Conservation (phyloP, 805 yeast species). For the Candida qinlingensis region DNA sequence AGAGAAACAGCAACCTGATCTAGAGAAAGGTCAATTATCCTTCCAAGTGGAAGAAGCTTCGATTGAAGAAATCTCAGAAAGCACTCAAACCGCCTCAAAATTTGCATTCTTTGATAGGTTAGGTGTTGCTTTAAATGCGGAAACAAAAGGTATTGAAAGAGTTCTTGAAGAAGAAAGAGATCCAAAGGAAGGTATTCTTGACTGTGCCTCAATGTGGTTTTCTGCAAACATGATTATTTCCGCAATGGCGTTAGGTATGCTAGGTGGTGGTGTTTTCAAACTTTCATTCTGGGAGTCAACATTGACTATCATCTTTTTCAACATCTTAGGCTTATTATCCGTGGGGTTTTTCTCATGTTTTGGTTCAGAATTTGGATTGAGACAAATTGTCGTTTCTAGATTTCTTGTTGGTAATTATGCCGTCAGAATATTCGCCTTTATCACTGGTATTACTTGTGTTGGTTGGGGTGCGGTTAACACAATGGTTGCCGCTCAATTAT, state of each 20-base stretch:
- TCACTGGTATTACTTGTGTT: constrained; percentile 80
- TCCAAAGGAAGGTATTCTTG: constrained; percentile 52
- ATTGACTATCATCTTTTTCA: constrained; percentile 66
- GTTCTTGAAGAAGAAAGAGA: constrained; percentile 75
- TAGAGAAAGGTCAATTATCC: constrained; percentile 17
- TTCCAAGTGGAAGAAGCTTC: constrained; percentile 15
- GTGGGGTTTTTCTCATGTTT: constrained; percentile 81
- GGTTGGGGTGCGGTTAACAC: constrained; percentile 96
- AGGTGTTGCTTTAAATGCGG: constrained; percentile 34
- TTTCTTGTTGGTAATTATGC: constrained; percentile 72
- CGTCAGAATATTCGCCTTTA: constrained; percentile 69
- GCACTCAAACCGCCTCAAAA: constrained; percentile 14
- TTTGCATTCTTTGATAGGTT: constrained; percentile 19
- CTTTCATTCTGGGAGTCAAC: constrained; percentile 72
- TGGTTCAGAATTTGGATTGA: constrained; percentile 79
- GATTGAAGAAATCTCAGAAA: constrained; percentile 18
- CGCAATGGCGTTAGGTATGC: constrained; percentile 71
- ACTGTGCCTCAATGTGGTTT: constrained; percentile 85
- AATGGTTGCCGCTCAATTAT: constrained; percentile 80
- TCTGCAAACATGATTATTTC: constrained; percentile 88
- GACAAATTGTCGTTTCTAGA: constrained; percentile 82
- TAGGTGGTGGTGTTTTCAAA: constrained; percentile 59
- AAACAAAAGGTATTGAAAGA: constrained; percentile 74
- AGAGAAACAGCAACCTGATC: constrained; percentile 18
- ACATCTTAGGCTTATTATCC: constrained; percentile 63